Conservation (phyloP, 306 rosid genomes). For the Inga laurina region DNA sequence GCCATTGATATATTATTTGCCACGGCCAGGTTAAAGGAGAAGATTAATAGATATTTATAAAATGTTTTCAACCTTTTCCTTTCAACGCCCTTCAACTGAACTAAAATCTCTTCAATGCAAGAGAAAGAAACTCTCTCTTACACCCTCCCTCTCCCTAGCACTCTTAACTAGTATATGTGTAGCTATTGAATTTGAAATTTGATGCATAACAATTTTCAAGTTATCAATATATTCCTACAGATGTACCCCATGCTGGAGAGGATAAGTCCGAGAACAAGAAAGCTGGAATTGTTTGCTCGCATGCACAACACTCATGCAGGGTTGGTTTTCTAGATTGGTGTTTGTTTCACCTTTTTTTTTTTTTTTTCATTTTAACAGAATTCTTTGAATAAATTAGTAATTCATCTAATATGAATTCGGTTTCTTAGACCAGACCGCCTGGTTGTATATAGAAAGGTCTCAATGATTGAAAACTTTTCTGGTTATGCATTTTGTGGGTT, state of each 20-base stretch:
- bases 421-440: neutral
- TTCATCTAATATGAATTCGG: neutral
- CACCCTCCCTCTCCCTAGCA: neutral
- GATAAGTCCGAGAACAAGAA: slow-evolving; percentile 98
- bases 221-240: slow-evolving; percentile 43
- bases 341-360: neutral
- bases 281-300: slow-evolving; percentile 94
- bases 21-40: neutral
- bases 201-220: slow-evolving; percentile 13
- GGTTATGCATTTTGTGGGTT: neutral
- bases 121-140: neutral
- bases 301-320: slow-evolving; percentile 99
- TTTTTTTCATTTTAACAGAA: neutral
- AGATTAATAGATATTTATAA: neutral
- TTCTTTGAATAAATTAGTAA: slow-evolving; percentile 22
- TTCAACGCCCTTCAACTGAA: slow-evolving; percentile 1
- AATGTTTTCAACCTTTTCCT: neutral
- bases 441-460: neutral
- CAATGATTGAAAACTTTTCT: neutral
- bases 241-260: slow-evolving; percentile 98
- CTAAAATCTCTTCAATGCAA: slow-evolving; percentile 3
- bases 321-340: slow-evolving; percentile 47
- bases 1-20: slow-evolving; percentile 14
- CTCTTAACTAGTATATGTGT: neutral
- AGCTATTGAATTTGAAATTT: slow-evolving; percentile 22